Percentiles rank a stretch among this genome's conserved stretches.
phyloP scores from a whole-genome alignment of 176 grass and related monocot species.

The Microstegium vimineum region DNA sequence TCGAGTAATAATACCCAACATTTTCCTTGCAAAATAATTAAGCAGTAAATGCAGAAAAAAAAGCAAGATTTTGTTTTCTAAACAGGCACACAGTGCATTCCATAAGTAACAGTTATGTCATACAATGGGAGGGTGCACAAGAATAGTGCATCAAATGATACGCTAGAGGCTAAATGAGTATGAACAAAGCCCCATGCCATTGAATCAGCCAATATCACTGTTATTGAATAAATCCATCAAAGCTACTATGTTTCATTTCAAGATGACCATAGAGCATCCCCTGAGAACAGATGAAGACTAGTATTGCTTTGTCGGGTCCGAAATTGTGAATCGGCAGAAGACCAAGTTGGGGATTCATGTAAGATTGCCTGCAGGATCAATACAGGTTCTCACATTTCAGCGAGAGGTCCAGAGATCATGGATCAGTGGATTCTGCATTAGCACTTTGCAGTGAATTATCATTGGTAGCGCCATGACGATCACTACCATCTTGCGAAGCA shows the following conservation, averaged over 20 bases:
- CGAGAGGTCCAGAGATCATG: neutral
- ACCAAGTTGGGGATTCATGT: neutral
- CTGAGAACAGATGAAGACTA: neutral
- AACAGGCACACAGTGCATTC: neutral
- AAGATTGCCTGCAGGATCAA: neutral
- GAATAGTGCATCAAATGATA: slow-evolving; percentile 12
- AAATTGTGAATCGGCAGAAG: neutral
- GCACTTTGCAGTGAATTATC: neutral
- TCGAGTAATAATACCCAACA: neutral
- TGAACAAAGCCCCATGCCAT: neutral
- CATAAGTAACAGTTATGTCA: slow-evolving; percentile 8
- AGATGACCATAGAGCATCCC: neutral
- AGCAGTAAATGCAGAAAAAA: neutral
- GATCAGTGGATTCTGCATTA: neutral
- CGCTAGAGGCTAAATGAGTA: slow-evolving; percentile 2
- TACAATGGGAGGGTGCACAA: slow-evolving; percentile 29
- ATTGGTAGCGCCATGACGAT: neutral
- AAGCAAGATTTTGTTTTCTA: slow-evolving; percentile 2
- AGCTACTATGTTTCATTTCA: neutral
- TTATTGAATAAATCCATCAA: slow-evolving; percentile 1
- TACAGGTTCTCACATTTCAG: neutral
- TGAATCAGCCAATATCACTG: neutral
- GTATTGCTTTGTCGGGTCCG: neutral
- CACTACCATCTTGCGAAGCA: neutral
- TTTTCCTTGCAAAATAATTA: neutral